phyloP scores from a whole-genome alignment of 2,329 filamentous ascomycete genomes.

The Neonectria ditissima region DNA sequence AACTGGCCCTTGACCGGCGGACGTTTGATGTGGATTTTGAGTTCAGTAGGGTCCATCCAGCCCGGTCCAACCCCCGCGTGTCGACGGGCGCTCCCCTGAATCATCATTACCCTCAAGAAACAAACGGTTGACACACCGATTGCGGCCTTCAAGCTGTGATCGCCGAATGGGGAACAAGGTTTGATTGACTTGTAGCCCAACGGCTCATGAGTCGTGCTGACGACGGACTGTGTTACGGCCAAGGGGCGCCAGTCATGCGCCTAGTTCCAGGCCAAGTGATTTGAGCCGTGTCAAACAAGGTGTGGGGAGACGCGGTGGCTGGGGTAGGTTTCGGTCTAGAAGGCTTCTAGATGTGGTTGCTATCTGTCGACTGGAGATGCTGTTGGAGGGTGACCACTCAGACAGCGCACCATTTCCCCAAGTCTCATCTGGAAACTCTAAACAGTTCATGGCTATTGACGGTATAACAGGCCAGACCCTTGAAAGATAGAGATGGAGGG shows the following conservation, averaged over 20 bases:
- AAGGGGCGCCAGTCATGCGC: neutral
- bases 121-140: constrained; percentile 14
- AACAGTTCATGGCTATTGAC: neutral
- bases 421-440: neutral
- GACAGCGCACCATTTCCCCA: neutral
- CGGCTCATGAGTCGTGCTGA: constrained; percentile 22
- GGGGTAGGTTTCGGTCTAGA: constrained; percentile 27
- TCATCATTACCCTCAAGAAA: neutral
- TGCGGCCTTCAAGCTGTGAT: neutral
- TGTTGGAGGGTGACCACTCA: neutral
- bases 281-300: neutral
- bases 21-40: constrained; percentile 12
- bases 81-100: neutral
- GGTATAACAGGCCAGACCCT: neutral
- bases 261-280: neutral
- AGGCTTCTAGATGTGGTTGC: constrained; percentile 28
- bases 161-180: constrained; percentile 17
- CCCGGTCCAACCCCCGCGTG: constrained; percentile 10
- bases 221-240: constrained; percentile 10
- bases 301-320: constrained; percentile 11
- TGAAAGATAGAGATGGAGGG: neutral
- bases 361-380: constrained; percentile 2
- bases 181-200: constrained; percentile 19
- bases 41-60: constrained; percentile 19
- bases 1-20: neutral